A percentile compares a stretch with the other conserved stretches of the same genome.
Evolutionary conservation across 306 rosid genomes (phyloP).

Genomic region (Sophora flavescens): DNA sequence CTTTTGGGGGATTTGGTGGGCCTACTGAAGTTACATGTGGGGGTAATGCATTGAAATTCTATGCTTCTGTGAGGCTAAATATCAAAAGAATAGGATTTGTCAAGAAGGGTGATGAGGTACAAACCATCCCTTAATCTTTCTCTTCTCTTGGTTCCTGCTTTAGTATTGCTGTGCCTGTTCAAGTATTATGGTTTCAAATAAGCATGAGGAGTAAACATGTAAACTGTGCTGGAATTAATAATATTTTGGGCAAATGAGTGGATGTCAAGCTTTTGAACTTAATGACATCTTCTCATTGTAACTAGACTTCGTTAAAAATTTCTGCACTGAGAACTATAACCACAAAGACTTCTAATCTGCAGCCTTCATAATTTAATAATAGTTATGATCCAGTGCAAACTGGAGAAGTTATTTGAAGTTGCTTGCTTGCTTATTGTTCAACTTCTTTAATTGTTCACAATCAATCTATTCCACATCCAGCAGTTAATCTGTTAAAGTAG

Average conservation of each 20-base stretch:
- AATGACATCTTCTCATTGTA: background rate
- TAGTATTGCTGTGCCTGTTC: slow-evolving; percentile 6
- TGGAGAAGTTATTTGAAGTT: background rate
- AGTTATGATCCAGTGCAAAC: background rate
- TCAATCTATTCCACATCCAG: slow-evolving; percentile 10
- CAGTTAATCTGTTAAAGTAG: background rate
- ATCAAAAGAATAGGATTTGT: slow-evolving; percentile 69
- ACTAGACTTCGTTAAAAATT: background rate
- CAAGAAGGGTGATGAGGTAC: slow-evolving; percentile 95
- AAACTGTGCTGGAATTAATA: background rate
- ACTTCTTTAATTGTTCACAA: slow-evolving; percentile 4
- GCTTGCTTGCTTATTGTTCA: background rate
- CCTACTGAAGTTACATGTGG: slow-evolving; percentile 96
- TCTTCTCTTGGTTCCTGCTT: slow-evolving; percentile 18
- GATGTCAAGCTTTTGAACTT: slow-evolving; percentile 15
- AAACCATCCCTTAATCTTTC: slow-evolving; percentile 26
- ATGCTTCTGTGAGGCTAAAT: slow-evolving; percentile 90
- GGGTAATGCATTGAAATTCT: slow-evolving; percentile 93
- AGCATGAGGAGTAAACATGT: background rate
- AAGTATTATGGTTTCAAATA: slow-evolving; percentile 10
- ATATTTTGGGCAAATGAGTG: slow-evolving; percentile 19
- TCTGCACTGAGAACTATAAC: slow-evolving; percentile 1
- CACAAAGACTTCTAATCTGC: background rate
- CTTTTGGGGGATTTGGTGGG: slow-evolving; percentile 91
- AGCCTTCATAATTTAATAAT: slow-evolving; percentile 8